phyloP scores from a whole-genome alignment of 2,329 filamentous ascomycete species.

The Colletotrichum nymphaeae region DNA sequence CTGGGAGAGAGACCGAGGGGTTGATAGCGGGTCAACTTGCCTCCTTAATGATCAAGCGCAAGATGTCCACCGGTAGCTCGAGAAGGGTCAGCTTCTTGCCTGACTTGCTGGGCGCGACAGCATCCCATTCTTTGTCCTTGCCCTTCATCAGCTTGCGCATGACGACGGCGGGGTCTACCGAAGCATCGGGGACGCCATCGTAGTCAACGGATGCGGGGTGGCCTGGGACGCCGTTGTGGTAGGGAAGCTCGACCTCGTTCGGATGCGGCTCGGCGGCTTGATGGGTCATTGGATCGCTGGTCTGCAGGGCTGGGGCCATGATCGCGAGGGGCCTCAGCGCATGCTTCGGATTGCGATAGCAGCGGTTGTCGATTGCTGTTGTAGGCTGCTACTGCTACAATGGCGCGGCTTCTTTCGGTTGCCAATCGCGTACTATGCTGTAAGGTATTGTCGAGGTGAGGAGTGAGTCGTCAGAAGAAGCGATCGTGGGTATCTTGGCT shows the following conservation, averaged over 20 bases:
- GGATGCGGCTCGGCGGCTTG: constrained; percentile 31
- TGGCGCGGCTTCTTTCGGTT: neutral
- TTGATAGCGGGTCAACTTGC: constrained; percentile 52
- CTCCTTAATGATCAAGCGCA: constrained; percentile 84
- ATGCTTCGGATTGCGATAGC: constrained; percentile 22
- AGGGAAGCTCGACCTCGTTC: constrained; percentile 11
- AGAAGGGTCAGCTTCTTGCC: constrained; percentile 67
- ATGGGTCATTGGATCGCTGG: constrained; percentile 25
- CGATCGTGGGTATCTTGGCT: neutral
- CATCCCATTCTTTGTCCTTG: constrained; percentile 75
- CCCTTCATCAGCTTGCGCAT: constrained; percentile 59
- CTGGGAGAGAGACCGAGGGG: constrained; percentile 3
- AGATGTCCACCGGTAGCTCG: constrained; percentile 81
- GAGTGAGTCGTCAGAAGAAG: neutral
- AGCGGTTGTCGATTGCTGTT: neutral
- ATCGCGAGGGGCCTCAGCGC: constrained; percentile 23
- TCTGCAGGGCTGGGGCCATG: constrained; percentile 35
- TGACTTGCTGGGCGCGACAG: constrained; percentile 57
- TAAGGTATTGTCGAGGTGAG: neutral
- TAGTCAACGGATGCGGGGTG: constrained; percentile 3
- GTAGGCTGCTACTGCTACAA: neutral
- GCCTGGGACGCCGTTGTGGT: constrained; percentile 10
- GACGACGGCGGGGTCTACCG: constrained; percentile 36
- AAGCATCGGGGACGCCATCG: constrained; percentile 17
- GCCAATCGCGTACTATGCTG: neutral